Base-by-base conservation (phyloP, 768 basidiomycete species). In the Lyophyllum decastes region DNA sequence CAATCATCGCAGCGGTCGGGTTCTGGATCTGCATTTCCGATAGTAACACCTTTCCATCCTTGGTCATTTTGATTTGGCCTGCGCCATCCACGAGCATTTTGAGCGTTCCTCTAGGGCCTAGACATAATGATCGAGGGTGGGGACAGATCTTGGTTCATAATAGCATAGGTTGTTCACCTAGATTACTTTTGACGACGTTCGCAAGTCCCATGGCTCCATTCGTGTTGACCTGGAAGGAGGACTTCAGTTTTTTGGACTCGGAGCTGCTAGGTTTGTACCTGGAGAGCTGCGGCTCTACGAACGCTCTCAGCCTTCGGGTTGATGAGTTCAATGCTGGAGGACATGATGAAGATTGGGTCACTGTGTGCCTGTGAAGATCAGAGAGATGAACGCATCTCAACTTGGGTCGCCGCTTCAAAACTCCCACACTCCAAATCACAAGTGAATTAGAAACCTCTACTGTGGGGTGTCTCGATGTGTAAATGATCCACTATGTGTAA, bases 21-120 rank as follows among this genome's bases (percentile, higher is more conserved):
- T 99, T 98, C 76, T 93, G 91, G 66, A 99, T 99, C 78, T 98
- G 97, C 97, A 99, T 99, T 78, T 99, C 97, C 41, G 95, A 96
- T 57, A 99, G 81, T 55, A 99, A 77, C 41, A 98, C 96, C 78
- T 99, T 99, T 61, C 97, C 97, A 69, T 98, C 97, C 81, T 98
- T 99, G 62, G 97, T 98, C 92, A 99, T 95, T 83, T 98, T 99
- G 74, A 99, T 95, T 77, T 95, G 92, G 10, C 97, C 97, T 14
- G 95, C 82, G 55, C 97, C 97, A 74, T 98, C 97, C 43, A 99
- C 97, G 52, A 99, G 87, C 96, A 99, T 98, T 81, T 99, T 99
- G 64, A 98, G 83, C 0, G 97, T 98, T 58, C 97, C 97, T 74
- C 96, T 81, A 19, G 97, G 97, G 46, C 96, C 95, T 96, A 33